Evolutionary conservation across 495 filamentous ascomycete genomes (phyloP).

Genomic region (Lophium mytilinum): DNA sequence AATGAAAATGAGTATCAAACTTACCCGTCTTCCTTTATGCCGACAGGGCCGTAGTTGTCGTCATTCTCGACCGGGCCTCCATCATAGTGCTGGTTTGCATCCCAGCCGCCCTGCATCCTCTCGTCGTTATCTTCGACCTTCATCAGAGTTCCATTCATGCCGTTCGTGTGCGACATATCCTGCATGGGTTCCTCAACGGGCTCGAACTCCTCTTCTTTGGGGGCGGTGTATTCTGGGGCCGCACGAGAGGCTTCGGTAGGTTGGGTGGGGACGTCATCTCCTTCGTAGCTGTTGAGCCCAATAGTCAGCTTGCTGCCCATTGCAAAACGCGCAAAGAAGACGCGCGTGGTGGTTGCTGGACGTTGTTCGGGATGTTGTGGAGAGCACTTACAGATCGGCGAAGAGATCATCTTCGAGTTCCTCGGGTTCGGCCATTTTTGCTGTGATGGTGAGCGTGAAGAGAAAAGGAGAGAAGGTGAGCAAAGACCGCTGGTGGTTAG

Average conservation of each 20-base stretch:
- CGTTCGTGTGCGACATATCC: background rate
- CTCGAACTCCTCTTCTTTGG: slow-evolving; percentile 7
- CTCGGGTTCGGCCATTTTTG: slow-evolving; percentile 72
- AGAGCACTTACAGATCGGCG: slow-evolving; percentile 76
- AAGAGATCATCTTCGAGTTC: slow-evolving; percentile 97
- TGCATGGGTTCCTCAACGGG: background rate
- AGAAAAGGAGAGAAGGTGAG: background rate
- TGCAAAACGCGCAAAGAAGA: too few species aligned
- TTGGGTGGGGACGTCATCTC: slow-evolving; percentile 54
- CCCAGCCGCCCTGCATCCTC: slow-evolving; percentile 37
- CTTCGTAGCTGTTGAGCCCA: slow-evolving; percentile 62
- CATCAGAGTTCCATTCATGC: background rate
- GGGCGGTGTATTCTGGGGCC: background rate
- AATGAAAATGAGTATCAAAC: slow-evolving; percentile 34
- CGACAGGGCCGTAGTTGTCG: slow-evolving; percentile 38
- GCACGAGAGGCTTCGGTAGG: slow-evolving; percentile 20
- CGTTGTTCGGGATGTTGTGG: background rate
- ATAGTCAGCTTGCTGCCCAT: too few species aligned
- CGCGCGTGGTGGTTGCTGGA: too few species aligned
- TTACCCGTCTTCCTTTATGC: slow-evolving; percentile 99
- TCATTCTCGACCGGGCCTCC: slow-evolving; percentile 37
- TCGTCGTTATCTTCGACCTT: slow-evolving; percentile 15
- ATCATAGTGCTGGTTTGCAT: slow-evolving; percentile 28
- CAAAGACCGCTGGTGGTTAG: slow-evolving; percentile 1
- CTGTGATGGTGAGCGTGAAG: background rate